Conservation (phyloP, 257 asterid genomes). For the Scutellaria barbata region DNA sequence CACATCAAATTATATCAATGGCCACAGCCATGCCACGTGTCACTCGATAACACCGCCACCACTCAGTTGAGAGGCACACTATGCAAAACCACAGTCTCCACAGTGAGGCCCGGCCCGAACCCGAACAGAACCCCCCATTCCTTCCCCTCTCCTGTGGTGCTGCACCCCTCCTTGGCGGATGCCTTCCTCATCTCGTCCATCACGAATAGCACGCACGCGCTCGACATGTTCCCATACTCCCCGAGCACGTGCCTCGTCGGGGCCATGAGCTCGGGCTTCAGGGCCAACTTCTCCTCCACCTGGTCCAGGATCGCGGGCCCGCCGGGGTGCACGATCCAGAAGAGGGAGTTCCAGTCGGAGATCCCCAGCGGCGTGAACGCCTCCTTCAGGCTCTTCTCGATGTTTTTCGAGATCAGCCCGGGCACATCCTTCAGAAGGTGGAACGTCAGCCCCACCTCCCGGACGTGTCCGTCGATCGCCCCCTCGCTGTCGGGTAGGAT, state of each 20-base stretch:
- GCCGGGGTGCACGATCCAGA: constrained; percentile 80
- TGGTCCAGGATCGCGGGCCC: constrained; percentile 74
- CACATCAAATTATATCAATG: background rate
- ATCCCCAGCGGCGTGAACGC: constrained; percentile 61
- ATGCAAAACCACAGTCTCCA: constrained; percentile 72
- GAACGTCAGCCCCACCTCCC: constrained; percentile 67
- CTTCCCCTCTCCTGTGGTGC: constrained; percentile 72
- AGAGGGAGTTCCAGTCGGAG: constrained; percentile 68
- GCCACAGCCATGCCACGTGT: background rate
- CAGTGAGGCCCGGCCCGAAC: constrained; percentile 81
- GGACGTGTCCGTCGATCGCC: constrained; percentile 57
- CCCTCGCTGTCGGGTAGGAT: constrained; percentile 62
- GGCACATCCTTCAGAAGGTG: constrained; percentile 60
- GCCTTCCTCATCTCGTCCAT: constrained; percentile 74
- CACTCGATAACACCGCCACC: background rate
- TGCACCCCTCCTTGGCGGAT: constrained; percentile 55
- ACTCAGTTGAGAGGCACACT: constrained; percentile 44
- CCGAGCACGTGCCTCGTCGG: constrained; percentile 62
- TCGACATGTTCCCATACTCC: constrained; percentile 73
- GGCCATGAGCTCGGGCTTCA: constrained; percentile 54
- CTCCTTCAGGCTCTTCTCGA: constrained; percentile 51
- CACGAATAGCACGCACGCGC: constrained; percentile 64
- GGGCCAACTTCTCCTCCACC: constrained; percentile 54
- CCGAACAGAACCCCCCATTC: constrained; percentile 79
- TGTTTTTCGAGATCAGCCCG: constrained; percentile 54